phyloP scores from a whole-genome alignment of 257 asterid species.

The Fraxinus pennsylvanica region DNA sequence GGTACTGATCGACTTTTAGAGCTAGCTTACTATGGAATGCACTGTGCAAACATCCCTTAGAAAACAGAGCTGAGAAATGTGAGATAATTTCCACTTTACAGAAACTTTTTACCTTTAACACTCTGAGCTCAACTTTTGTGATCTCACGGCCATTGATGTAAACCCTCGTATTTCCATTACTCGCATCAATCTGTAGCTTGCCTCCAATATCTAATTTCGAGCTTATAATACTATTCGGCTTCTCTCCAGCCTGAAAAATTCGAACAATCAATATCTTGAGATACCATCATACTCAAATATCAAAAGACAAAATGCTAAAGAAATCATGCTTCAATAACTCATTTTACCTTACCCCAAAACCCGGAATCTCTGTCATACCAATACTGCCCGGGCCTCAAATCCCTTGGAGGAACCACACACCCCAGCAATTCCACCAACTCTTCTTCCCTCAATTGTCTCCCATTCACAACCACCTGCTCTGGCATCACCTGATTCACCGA shows the following conservation, averaged over 20 bases:
- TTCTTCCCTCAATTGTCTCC: constrained; percentile 49
- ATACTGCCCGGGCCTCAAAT: constrained; percentile 64
- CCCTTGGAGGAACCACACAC: constrained; percentile 48
- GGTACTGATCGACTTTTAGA: background rate
- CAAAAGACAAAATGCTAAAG: constrained; percentile 1
- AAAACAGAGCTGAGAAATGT: constrained; percentile 1
- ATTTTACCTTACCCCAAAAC: constrained; percentile 75
- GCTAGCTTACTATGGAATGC: background rate
- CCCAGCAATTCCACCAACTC: constrained; percentile 58
- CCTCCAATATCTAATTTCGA: constrained; percentile 63
- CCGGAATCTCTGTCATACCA: constrained; percentile 87
- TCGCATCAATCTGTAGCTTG: constrained; percentile 60
- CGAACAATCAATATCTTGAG: background rate
- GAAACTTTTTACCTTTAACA: constrained; percentile 54
- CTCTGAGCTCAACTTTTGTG: constrained; percentile 62
- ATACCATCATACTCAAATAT: constrained; percentile 10
- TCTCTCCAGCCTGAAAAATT: constrained; percentile 64
- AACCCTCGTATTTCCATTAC: constrained; percentile 62
- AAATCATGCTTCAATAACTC: background rate
- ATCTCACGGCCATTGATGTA: constrained; percentile 74
- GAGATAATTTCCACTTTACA: background rate
- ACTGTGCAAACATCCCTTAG: background rate
- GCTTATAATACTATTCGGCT: constrained; percentile 54
- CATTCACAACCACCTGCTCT: constrained; percentile 59
- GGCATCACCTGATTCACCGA: constrained; percentile 62